These are phyloP conservation scores for Madurella fahalii DNA, from an alignment of 2,329 filamentous ascomycete species.

Conservation along the genomic window DNA sequence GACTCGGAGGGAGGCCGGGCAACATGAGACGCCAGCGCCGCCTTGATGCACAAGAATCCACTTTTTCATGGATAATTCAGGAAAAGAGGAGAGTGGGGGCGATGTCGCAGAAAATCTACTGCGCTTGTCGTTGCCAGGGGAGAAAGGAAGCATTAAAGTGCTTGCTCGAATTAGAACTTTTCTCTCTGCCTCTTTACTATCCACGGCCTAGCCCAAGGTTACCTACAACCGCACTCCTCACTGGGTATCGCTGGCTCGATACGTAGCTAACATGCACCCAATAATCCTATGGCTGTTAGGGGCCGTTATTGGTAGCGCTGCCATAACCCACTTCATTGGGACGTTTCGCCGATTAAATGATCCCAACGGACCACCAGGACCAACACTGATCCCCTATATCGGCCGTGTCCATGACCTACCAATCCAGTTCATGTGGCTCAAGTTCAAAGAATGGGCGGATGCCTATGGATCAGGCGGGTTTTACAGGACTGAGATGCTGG, in stretches of 20 bases:
- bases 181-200: no score
- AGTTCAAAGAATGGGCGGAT: slow-evolving; percentile 42
- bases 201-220: no score
- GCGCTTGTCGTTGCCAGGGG: no score
- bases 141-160: no score
- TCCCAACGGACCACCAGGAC: slow-evolving; percentile 30
- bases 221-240: no score
- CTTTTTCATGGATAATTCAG: no score
- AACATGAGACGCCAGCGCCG: not conserved
- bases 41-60: not conserved
- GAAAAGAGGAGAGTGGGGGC: no score
- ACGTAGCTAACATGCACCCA: not conserved
- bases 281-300: not conserved
- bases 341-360: slow-evolving; percentile 31
- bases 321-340: slow-evolving; percentile 23
- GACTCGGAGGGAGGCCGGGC: no score
- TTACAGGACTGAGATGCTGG: slow-evolving; percentile 34
- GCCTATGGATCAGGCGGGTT: slow-evolving; percentile 32
- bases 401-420: slow-evolving; percentile 44
- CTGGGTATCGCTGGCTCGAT: not conserved
- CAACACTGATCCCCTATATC: slow-evolving; percentile 33
- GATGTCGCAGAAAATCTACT: no score
- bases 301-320: slow-evolving; percentile 1
- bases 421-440: slow-evolving; percentile 49
- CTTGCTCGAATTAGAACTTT: no score